These are phyloP conservation scores for Puccinia hordei DNA, from an alignment of 1,284 basidiomycete species.

Conservation along the genomic window DNA sequence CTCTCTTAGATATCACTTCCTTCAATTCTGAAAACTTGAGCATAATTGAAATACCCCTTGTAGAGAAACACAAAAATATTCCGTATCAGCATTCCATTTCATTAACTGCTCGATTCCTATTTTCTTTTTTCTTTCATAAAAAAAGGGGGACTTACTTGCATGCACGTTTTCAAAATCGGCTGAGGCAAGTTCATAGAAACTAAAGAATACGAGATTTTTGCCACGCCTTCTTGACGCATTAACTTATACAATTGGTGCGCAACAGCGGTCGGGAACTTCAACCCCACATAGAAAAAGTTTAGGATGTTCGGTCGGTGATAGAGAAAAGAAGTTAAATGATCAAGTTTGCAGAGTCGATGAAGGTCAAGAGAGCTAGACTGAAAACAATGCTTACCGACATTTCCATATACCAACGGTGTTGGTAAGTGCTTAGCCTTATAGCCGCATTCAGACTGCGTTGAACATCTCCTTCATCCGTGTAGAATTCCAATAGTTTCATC, in stretches of 20 bases:
- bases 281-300: not conserved
- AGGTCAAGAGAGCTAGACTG: constrained; percentile 8
- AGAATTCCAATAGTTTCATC: constrained; percentile 87
- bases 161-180: constrained; percentile 54
- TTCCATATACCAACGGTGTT: constrained; percentile 66
- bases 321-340: not conserved
- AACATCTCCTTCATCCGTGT: constrained; percentile 89
- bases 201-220: constrained; percentile 89
- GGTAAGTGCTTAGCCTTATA: constrained; percentile 88
- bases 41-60: constrained; percentile 57
- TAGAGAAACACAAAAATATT: constrained; percentile 23
- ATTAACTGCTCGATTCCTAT: not conserved
- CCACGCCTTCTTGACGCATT: constrained; percentile 88
- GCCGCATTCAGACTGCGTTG: constrained; percentile 86
- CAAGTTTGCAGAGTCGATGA: not conserved
- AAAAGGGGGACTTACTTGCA: constrained; percentile 50
- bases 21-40: constrained; percentile 57
- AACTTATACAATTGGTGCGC: constrained; percentile 88
- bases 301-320: constrained; percentile 23
- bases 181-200: constrained; percentile 67
- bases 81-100: not conserved
- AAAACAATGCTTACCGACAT: constrained; percentile 56
- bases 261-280: constrained; percentile 83
- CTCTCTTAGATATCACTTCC: constrained; percentile 53
- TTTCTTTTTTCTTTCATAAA: not conserved